Evolutionary conservation across 2,329 filamentous ascomycete species (phyloP).

Genomic region (Chrysosporium queenslandicum): DNA sequence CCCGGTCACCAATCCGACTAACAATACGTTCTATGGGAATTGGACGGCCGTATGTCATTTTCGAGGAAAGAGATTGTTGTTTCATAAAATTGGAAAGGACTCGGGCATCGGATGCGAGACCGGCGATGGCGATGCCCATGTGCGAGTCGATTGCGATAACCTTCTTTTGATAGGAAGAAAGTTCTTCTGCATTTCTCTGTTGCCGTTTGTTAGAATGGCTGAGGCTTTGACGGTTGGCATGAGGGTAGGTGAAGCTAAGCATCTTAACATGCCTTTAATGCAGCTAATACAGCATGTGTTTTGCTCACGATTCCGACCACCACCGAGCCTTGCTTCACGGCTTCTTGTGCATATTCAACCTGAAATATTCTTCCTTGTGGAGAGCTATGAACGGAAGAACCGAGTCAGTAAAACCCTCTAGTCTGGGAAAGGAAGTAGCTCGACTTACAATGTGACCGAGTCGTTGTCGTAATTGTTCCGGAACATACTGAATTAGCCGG

Average conservation of each 20-base stretch:
- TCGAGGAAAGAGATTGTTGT: constrained; percentile 91
- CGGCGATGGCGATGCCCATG: constrained; percentile 88
- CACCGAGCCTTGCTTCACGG: constrained; percentile 97
- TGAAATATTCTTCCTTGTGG: constrained; percentile 99
- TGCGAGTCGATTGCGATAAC: constrained; percentile 94
- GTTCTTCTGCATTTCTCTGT: constrained; percentile 95
- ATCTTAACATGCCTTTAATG: constrained; percentile 65
- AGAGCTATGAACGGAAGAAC: constrained; percentile 52
- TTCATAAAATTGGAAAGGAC: constrained; percentile 99
- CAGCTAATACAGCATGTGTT: constrained; percentile 90
- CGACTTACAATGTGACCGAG: constrained; percentile 89
- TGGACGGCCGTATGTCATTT: constrained; percentile 88
- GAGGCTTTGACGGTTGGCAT: background rate
- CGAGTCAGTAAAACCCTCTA: too few relatives aligned
- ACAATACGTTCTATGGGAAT: constrained; percentile 86
- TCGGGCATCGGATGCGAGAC: constrained; percentile 92
- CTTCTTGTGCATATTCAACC: constrained; percentile 97
- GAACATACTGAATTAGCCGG: constrained; percentile 62
- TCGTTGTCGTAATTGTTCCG: constrained; percentile 99
- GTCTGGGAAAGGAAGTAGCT: background rate
- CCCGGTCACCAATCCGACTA: constrained; percentile 85
- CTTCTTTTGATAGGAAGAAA: constrained; percentile 99
- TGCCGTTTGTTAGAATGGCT: constrained; percentile 1
- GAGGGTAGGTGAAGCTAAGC: background rate
- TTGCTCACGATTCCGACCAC: constrained; percentile 96